Base-by-base conservation (phyloP, 1,139 yeast genomes). In the Kodamaea anthophila region DNA sequence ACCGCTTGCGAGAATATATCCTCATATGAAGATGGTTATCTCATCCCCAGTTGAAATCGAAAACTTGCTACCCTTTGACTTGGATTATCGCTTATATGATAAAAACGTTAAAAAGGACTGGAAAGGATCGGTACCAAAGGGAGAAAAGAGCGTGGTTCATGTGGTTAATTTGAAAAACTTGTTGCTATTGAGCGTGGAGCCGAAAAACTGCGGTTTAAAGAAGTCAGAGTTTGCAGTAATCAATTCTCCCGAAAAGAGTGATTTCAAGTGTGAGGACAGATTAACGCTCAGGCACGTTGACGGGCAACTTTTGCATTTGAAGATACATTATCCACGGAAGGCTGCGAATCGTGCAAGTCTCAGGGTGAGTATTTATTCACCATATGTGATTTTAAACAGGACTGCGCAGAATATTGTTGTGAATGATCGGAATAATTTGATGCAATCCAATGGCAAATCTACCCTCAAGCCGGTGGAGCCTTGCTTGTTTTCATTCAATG, bases 11-110 rank as follows among this genome's bases (percentile, higher is more conserved):
- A 67, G 69, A 38, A 70, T 83, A 1, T 93, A 86, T 44, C 98
- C 98, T 0, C 94, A 85, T 46, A 71, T 91, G 85, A 73, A 66
- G 8, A 57, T 91, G 23, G 71, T 79, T 2, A 60, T 93, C 13
- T 78, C 94, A 0, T 88, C 98, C 1, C 97, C 98, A 0, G 58
- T 93, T 22, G 86, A 84, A 43, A 67, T 93, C 38, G 88, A 83
- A 43, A 93, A 93, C 44, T 60, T 86, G 34, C 55, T 93, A 29
- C 98, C 99, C 0, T 84, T 72, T 48, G 95, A 86, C 43, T 59
- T 88, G 30, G 65, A 73, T 13, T 87, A 82, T 53, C 64, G 85
- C 33, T 65, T 93, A 13, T 85, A 82, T 49, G 94, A 86, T 49
- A 84, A 85, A 46, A 76, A 74, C 13, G 64, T 78, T n/a, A 74